Evolutionary conservation across 2,329 filamentous ascomycete genomes (phyloP).

Genomic region (Blastomyces gilchristii): DNA sequence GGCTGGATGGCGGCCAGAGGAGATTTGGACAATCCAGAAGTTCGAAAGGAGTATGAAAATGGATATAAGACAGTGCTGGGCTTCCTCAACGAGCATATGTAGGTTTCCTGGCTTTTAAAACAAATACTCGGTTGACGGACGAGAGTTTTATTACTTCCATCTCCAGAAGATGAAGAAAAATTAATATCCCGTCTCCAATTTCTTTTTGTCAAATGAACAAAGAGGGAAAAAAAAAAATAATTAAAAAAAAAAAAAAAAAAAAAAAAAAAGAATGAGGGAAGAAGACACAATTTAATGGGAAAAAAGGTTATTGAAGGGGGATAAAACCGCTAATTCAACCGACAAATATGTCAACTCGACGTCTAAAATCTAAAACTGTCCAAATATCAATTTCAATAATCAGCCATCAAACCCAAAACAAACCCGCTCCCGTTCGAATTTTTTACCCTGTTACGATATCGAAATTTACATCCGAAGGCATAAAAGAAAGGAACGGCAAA

Average conservation of each 20-base stretch:
- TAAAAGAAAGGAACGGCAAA: background rate
- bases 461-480: background rate
- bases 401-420: background rate
- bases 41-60: constrained; percentile 26
- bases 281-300: background rate
- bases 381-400: too few relatives aligned
- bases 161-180: background rate
- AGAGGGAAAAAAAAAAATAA: background rate
- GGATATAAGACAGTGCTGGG: constrained; percentile 23
- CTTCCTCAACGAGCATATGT: constrained; percentile 24
- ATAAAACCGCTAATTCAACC: background rate
- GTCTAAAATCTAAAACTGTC: background rate
- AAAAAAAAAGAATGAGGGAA: background rate
- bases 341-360: background rate
- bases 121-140: background rate
- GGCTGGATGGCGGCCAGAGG: constrained; percentile 26
- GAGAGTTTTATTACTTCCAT: background rate
- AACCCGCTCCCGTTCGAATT: background rate
- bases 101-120: constrained; percentile 8
- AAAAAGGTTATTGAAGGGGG: background rate
- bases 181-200: background rate
- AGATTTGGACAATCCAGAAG: constrained; percentile 22
- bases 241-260: background rate
- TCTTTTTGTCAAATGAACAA: background rate
- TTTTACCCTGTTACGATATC: background rate